phyloP scores from a whole-genome alignment of 1,139 yeast genomes.

The Scheffersomyces quercinus region DNA sequence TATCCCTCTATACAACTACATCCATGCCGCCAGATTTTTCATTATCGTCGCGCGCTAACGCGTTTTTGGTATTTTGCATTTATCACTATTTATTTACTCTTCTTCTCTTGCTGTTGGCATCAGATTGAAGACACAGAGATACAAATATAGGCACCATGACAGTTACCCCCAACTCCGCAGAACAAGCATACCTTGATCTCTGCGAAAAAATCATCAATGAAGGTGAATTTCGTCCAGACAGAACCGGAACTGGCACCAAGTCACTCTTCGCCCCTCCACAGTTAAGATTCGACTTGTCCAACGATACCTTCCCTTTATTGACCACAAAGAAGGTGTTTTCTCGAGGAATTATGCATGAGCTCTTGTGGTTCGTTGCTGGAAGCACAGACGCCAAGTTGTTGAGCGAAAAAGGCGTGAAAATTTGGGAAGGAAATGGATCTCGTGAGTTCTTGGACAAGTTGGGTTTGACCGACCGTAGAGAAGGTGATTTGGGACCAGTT shows the following conservation, averaged over 20 bases:
- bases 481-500: slow-evolving; percentile 96
- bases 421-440: slow-evolving; percentile 99
- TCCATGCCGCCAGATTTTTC: too few relatives aligned
- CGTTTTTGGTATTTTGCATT: too few relatives aligned
- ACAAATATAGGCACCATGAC: slow-evolving; percentile 20
- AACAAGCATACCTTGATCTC: slow-evolving; percentile 81
- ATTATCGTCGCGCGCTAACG: too few relatives aligned
- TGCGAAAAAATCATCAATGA: slow-evolving; percentile 73
- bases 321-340: slow-evolving; percentile 93
- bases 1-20: too few relatives aligned
- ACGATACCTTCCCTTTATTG: slow-evolving; percentile 78
- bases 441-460: slow-evolving; percentile 82
- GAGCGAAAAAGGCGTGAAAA: slow-evolving; percentile 81
- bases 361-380: slow-evolving; percentile 91
- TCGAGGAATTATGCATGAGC: slow-evolving; percentile 84
- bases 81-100: too few relatives aligned
- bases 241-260: slow-evolving; percentile 96
- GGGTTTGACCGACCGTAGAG: slow-evolving; percentile 79
- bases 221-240: slow-evolving; percentile 90
- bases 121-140: too few relatives aligned
- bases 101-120: too few relatives aligned
- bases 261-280: slow-evolving; percentile 96
- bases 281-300: slow-evolving; percentile 71
- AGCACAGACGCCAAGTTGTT: slow-evolving; percentile 83
- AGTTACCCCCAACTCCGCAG: slow-evolving; percentile 48